Conservation (phyloP, 352 stramenopile genomes). For the Lagenidium giganteum region DNA sequence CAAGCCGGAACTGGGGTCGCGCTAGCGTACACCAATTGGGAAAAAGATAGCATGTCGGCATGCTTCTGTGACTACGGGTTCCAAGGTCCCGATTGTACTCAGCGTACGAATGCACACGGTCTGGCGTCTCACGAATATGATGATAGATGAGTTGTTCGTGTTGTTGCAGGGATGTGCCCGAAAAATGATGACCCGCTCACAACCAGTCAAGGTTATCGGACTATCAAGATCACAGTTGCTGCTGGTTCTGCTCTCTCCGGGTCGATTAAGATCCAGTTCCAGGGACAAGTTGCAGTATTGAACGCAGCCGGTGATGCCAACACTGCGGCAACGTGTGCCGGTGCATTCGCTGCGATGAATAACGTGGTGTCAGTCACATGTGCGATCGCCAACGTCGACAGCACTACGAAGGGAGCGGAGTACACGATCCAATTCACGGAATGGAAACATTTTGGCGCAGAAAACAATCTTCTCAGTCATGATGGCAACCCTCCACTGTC, state of each 20-base stretch:
- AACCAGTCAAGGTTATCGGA: conserved; percentile 50
- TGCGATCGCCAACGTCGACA: conserved; percentile 22
- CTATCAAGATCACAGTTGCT: conserved; percentile 49
- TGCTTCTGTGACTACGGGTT: conserved; percentile 86
- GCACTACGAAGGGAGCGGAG: conserved; percentile 32
- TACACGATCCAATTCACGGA: conserved; percentile 69
- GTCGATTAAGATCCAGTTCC: conserved; percentile 37
- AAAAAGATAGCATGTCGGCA: conserved; percentile 65
- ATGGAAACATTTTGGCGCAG: conserved; percentile 46
- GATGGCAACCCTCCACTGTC: conserved; percentile 64
- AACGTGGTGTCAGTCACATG: conserved; percentile 40
- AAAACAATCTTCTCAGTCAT: conserved; percentile 85
- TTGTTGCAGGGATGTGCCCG: conserved; percentile 60
- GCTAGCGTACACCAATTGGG: conserved; percentile 79
- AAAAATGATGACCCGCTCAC: conserved; percentile 87
- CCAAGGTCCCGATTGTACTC: conserved; percentile 79
- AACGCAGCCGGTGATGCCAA: conserved; percentile 29
- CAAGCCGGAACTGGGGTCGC: conserved; percentile 36
- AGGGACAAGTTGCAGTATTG: conserved; percentile 37
- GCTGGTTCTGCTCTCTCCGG: conserved; percentile 27
- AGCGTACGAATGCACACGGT: conserved; percentile 28
- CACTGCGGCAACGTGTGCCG: conserved; percentile 22
- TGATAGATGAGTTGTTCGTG: neutral
- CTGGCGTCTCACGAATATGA: neutral
- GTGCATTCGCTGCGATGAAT: conserved; percentile 34